Base-by-base conservation (phyloP, 768 basidiomycete species). In the Floccularia luteovirens region DNA sequence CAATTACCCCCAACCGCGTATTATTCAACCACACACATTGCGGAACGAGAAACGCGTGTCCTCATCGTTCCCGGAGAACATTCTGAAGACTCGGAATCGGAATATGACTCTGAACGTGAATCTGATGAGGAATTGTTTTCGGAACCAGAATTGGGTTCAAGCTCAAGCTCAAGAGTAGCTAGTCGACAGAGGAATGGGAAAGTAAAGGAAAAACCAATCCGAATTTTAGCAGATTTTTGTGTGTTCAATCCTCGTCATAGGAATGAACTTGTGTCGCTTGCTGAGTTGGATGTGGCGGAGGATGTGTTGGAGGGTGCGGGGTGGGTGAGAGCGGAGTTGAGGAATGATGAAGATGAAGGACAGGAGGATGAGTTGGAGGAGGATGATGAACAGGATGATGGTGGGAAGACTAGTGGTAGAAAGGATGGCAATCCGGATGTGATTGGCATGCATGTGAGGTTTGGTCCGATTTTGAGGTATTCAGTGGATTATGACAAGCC, bases 271-370 rank as follows among this genome's bases (percentile, higher is more conserved):
- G 59, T 79, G 0, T 63, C 72, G 2, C 63, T 81, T 4, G 62
- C 61, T 22, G 53, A 58, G 1, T 63, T 67, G 4, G 66, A 69
- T 24, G 64, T 55, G 2, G 49, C 57, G 11, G 61, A 62, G 41
- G 58, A 63, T 5, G 49, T 62, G 13, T 63, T 79, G 32, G 70
- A 74, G 43, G 83, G 70, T 3, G 75, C 71, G 0, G 86, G 86
- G 1, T 47, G 56, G n/a, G 73, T 75, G 1, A 48, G 54, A 8
- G 63, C 78, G 0, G 60, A 61, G 24, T 70, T 67, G 32, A 61
- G 63, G 12, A 62, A 67, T 28, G 77, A 81, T 3, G 82, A 84
- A 39, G 80, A 82, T 38, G 75, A 70, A 16, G 80, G 71, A 0
- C 74, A 80, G 42, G 75, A 80, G 23, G 79, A 75, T 1, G 72